These are phyloP conservation scores for Ophiocordyceps camponoti-floridani DNA, from an alignment of 2,329 filamentous ascomycete genomes.

Conservation along the genomic window DNA sequence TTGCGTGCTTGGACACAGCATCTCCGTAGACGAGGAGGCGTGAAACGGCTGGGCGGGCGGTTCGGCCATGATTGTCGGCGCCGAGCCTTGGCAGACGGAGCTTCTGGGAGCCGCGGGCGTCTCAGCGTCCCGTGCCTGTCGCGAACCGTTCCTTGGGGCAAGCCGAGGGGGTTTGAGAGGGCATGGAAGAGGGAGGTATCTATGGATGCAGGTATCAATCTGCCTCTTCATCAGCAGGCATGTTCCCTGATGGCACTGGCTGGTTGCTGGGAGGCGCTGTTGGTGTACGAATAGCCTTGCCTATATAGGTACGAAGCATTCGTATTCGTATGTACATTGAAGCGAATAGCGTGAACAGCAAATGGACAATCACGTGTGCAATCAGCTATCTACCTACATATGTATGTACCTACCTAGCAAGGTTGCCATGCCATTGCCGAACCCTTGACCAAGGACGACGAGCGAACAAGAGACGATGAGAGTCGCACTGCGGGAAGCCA, in stretches of 20 bases:
- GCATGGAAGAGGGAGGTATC: neutral
- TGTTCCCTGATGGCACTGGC: neutral
- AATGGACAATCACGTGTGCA: neutral
- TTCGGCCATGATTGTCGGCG: neutral
- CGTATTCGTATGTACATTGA: no score
- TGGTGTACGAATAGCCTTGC: no score
- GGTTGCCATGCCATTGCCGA: neutral
- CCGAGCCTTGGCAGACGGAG: neutral
- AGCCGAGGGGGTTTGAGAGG: neutral
- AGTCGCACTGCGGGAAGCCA: neutral
- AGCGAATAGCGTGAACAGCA: neutral
- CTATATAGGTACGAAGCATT: no score
- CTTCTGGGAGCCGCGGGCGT: neutral
- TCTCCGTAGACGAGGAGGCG: neutral
- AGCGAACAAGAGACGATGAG: neutral
- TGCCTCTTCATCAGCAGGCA: neutral
- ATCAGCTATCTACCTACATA: neutral
- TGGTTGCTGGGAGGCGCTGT: neutral
- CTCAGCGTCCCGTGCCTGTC: no score
- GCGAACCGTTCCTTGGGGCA: neutral
- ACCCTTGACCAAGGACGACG: neutral
- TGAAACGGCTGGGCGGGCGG: neutral
- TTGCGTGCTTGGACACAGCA: neutral
- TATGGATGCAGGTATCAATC: no score
- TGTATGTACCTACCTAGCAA: no score